A percentile compares a stretch with the other conserved stretches of the same genome.
Conservation (phyloP, 2,329 filamentous ascomycete genomes). For the Aspergillus ochraceus region DNA sequence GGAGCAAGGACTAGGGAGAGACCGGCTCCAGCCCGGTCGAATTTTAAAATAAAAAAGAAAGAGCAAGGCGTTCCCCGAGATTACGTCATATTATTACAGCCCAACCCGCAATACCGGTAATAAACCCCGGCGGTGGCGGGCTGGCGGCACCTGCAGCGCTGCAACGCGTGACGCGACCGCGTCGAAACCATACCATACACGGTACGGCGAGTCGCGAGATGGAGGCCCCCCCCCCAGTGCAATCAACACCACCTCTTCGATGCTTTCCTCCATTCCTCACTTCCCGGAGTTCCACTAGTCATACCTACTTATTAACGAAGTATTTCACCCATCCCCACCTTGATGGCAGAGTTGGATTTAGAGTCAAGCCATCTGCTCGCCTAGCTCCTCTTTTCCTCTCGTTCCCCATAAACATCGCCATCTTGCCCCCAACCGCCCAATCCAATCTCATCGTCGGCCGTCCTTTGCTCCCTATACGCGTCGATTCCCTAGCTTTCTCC, state of each 20-base stretch:
- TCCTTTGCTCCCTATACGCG: slow-evolving; percentile 1
- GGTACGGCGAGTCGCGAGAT: not conserved
- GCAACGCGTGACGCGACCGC: slow-evolving; percentile 30
- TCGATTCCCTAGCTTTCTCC: slow-evolving; percentile 5
- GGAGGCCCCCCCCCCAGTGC: slow-evolving; percentile 4
- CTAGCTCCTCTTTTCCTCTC: slow-evolving; percentile 3
- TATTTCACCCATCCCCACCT: slow-evolving; percentile 22
- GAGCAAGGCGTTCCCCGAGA: not conserved
- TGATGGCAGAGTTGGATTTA: slow-evolving; percentile 19
- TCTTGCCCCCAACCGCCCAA: slow-evolving; percentile 3
- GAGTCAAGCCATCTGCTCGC: slow-evolving; percentile 17
- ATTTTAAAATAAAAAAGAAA: not conserved
- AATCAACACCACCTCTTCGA: slow-evolving; percentile 20
- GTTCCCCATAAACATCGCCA: not conserved
- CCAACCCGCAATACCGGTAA: slow-evolving; percentile 16
- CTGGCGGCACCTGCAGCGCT: too few relatives aligned
- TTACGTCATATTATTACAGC: not conserved
- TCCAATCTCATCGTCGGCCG: not conserved
- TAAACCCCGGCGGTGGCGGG: not conserved
- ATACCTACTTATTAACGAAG: slow-evolving; percentile 18
- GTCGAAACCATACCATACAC: slow-evolving; percentile 31
- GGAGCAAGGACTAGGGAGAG: slow-evolving; percentile 11
- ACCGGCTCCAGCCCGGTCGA: not conserved
- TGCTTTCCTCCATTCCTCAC: slow-evolving; percentile 18
- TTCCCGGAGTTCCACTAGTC: slow-evolving; percentile 14